Evolutionary conservation across 129 eudicot genomes (phyloP).

Genomic region (Lactuca sativa): DNA sequence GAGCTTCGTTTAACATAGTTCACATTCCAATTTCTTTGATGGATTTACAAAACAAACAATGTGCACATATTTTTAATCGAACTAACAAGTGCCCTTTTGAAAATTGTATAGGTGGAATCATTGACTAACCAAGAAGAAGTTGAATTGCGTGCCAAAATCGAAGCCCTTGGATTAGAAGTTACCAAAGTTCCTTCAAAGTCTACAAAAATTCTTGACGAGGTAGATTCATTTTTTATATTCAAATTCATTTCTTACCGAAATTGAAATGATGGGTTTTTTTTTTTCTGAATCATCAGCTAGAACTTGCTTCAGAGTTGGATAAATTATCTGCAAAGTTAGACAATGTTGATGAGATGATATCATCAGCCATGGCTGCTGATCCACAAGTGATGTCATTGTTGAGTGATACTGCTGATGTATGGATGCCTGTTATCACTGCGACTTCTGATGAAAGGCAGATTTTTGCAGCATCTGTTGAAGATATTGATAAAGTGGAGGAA

Average conservation of each 20-base stretch:
- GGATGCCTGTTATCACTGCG: conserved; percentile 96
- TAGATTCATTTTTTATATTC: conserved; percentile 18
- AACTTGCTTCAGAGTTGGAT: conserved; percentile 82
- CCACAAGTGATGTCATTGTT: conserved; percentile 73
- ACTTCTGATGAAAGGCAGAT: conserved; percentile 72
- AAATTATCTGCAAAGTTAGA: conserved; percentile 78
- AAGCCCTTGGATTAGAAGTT: conserved; percentile 80
- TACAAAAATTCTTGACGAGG: conserved; percentile 64
- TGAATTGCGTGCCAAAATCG: conserved; percentile 87
- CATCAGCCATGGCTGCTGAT: conserved; percentile 75
- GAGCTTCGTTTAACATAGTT: not conserved
- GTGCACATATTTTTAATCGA: too few relatives aligned
- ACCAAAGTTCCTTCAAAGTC: conserved; percentile 80
- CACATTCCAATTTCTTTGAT: too few relatives aligned
- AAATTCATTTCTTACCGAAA: not conserved
- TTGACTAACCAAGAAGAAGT: conserved; percentile 89
- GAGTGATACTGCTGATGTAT: conserved; percentile 88
- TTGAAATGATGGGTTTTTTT: not conserved
- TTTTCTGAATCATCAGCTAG: conserved; percentile 40
- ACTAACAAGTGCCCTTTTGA: too few relatives aligned
- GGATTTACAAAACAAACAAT: not conserved
- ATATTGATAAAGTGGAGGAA: conserved; percentile 32
- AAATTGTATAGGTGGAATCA: conserved; percentile 66
- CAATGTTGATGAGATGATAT: conserved; percentile 85
- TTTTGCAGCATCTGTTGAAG: conserved; percentile 48